Conservation (phyloP, 768 basidiomycete genomes). For the Leccinum subtestaceum region DNA sequence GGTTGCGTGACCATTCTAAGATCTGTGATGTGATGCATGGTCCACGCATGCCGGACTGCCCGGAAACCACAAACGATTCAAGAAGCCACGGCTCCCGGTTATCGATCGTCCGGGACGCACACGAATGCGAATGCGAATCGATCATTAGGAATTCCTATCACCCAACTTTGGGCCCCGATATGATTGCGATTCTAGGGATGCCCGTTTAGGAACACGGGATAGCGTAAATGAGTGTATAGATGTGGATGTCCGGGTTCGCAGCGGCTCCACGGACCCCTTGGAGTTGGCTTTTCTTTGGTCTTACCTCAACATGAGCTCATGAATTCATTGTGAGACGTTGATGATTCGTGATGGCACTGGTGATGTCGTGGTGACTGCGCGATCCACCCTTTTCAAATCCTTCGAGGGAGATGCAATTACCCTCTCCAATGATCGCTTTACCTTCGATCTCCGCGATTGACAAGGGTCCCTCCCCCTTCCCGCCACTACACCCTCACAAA, state of each 20-base stretch:
- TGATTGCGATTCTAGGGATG: background rate
- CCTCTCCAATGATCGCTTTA: background rate
- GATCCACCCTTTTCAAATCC: background rate
- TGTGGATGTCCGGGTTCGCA: background rate
- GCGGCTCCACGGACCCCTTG: slow-evolving; percentile 28
- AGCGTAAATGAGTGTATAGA: slow-evolving; percentile 2
- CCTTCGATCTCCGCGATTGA: slow-evolving; percentile 33
- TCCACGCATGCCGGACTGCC: background rate
- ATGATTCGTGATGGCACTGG: background rate
- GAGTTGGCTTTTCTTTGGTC: slow-evolving; percentile 5
- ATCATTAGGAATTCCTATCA: background rate
- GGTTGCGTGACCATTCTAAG: background rate
- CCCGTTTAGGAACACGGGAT: background rate
- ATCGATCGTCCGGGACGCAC: background rate
- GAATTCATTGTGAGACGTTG: background rate
- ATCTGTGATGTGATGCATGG: background rate
- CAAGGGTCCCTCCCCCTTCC: slow-evolving; percentile 4
- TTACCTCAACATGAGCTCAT: slow-evolving; percentile 3
- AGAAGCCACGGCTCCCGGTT: slow-evolving; percentile 3
- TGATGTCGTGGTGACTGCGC: background rate
- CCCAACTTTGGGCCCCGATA: background rate
- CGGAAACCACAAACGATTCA: background rate
- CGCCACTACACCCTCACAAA: slow-evolving; percentile 2
- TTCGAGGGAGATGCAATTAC: slow-evolving; percentile 7
- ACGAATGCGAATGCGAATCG: background rate